Percentiles rank a stretch among this genome's conserved stretches.
Evolutionary conservation across 768 basidiomycete genomes (phyloP).

Genomic region (Pleurotus djamor): DNA sequence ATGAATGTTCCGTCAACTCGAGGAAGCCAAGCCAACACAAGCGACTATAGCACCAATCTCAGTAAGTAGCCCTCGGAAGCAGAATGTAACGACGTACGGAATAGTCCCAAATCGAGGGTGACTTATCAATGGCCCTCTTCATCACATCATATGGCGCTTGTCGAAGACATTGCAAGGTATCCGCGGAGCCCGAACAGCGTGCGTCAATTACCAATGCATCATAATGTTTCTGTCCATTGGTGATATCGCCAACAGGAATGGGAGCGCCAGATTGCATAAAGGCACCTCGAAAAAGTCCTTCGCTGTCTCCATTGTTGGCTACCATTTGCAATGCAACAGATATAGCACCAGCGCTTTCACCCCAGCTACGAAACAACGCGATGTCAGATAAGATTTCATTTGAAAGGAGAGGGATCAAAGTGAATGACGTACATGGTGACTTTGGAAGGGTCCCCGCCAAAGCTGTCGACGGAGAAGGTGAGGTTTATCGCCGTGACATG

Average conservation of each 20-base stretch:
- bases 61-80: too few species aligned
- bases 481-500: background rate
- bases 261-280: slow-evolving; percentile 52
- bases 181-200: slow-evolving; percentile 25
- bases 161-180: slow-evolving; percentile 40
- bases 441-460: slow-evolving; percentile 64
- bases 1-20: slow-evolving; percentile 49
- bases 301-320: slow-evolving; percentile 38
- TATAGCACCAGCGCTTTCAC: slow-evolving; percentile 49
- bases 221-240: slow-evolving; percentile 41
- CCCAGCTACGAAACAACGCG: slow-evolving; percentile 24
- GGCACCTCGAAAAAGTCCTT: slow-evolving; percentile 44
- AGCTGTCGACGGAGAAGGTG: background rate
- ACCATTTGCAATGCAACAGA: slow-evolving; percentile 51
- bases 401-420: background rate
- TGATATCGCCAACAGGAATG: slow-evolving; percentile 39
- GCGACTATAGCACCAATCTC: slow-evolving; percentile 21
- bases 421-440: slow-evolving; percentile 49
- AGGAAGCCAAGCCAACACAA: slow-evolving; percentile 43
- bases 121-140: slow-evolving; percentile 34
- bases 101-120: slow-evolving; percentile 35
- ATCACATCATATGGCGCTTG: slow-evolving; percentile 30
- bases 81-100: too few species aligned
- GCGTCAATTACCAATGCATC: slow-evolving; percentile 35
- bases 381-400: background rate